Evolutionary conservation across 169 alveolate genomes (phyloP).

Genomic region (Babesia ovata): DNA sequence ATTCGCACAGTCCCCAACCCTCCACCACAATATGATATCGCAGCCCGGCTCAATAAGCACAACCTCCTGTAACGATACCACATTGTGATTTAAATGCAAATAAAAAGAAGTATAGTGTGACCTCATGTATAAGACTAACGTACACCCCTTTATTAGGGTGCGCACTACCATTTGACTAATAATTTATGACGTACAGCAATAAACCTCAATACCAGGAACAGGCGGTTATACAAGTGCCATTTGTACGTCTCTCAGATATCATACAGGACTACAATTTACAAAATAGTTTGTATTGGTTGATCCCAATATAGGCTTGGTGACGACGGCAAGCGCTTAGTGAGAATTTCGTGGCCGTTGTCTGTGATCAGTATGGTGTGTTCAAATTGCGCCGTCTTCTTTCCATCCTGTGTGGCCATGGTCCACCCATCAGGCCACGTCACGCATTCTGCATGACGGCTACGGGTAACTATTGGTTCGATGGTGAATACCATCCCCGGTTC

Average conservation of each 20-base stretch:
- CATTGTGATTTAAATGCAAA: too few relatives aligned
- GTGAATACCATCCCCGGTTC: slow-evolving; percentile 81
- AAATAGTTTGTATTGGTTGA: slow-evolving; percentile 8
- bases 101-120: too few relatives aligned
- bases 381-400: slow-evolving; percentile 73
- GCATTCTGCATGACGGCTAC: slow-evolving; percentile 41
- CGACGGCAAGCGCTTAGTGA: slow-evolving; percentile 60
- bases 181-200: neutral
- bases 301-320: slow-evolving; percentile 58
- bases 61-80: too few relatives aligned
- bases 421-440: slow-evolving; percentile 84
- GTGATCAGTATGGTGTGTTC: slow-evolving; percentile 75
- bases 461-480: slow-evolving; percentile 78
- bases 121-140: too few relatives aligned
- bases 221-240: neutral
- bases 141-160: too few relatives aligned
- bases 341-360: slow-evolving; percentile 66
- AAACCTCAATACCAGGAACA: neutral
- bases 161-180: too few relatives aligned
- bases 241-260: neutral
- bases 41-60: too few relatives aligned
- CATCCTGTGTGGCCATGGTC: slow-evolving; percentile 80
- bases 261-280: neutral
- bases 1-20: too few relatives aligned
- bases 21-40: too few relatives aligned